Evolutionary conservation across 2,329 filamentous ascomycete genomes (phyloP), one percentile per base, ranked within the genome.

Genomic region (Pseudogymnoascus sp.): DNA sequence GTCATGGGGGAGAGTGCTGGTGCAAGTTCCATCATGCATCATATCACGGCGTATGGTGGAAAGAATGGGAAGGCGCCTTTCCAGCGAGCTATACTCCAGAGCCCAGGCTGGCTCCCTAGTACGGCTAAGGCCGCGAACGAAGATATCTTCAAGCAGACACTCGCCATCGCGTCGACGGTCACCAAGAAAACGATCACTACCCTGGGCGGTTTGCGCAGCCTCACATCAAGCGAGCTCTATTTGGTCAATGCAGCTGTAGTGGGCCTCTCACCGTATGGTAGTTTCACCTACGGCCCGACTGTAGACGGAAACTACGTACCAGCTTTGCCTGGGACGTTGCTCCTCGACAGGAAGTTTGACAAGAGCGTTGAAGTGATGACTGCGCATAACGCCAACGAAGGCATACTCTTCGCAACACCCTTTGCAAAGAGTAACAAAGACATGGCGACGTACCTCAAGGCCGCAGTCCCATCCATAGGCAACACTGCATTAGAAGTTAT

Each of bases 1-100:
- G 75, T 83, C 11, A 75, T 82, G 24, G 81, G 81, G 4, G 73
- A 81, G 65, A 80, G 78, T 12, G 81, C 82, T 8, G 82, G 80
- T 0, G 81, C 77, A 1, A 76, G 78, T 1, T 81, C 78, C 3
- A 78, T 83, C 60, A 67, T 82, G 59, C 79, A 82, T 62, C 81
- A 82, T 61, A 70, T 83, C 6, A 75, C 78, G n/a, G 75, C 75
- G 0, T 70, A 78, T 26, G 79, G 79, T 31, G 79, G 79, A 14
- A 67, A 70, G 19, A 68, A 75, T 7, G 80, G 78, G 2, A 37
- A 33, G 3, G 60, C 60, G 8, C 76, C 77, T 2, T 80, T 80
- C 66, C 72, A 73, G 41, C 74, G 75, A 64, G 66, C 67, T 22
- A 63, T 69, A 35, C 16, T 66, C 38, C 66, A 66, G 62, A 67